Base-by-base conservation (phyloP, 2,329 filamentous ascomycete species). In the Nemania sp. region DNA sequence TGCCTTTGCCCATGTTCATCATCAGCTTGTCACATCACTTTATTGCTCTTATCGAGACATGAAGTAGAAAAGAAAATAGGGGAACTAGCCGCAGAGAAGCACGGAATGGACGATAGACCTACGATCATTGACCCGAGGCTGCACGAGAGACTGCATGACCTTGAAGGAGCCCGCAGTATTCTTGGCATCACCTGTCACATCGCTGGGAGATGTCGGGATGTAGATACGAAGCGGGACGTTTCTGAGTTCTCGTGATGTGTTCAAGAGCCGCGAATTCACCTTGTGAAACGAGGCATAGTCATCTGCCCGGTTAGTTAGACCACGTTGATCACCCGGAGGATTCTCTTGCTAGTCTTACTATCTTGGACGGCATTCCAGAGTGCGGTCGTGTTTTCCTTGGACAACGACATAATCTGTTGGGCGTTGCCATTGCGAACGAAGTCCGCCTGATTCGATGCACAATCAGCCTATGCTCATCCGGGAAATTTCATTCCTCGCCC, bases 221-320 rank as follows among this genome's bases (percentile, higher is more conserved):
- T 97, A 99, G 49, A 97, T 75, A 49, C 92, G 86, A 33, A 97
- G 74, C 0, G 94, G 94, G n/a, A 97, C 80, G 71, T 96, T 86
- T 56, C 86, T 86, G 47, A 97, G 80, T 15, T 86, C 82, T 6
- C 84, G 82, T 1, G 90, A 85, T 3, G 88, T 82, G 65, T 89
- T 88, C 57, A 97, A 81, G 2, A 97, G 81, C 59, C 86, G 87
- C 58, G 79, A 82, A 68, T 92, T 88, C 64, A 97, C 85, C 53
- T 82, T 83, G 66, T 83, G 81, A 73, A 89, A 97, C 34, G 86
- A 77, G 7, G 76, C 62, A 63, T 89, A 85, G 71, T 97, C 85
- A 64, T 95, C 86, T 89, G 44, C 95, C 85, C 89, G 36, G 36
- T 17, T 6, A 19, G 22, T 50, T 11, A 47, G 22, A 37, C 39